A percentile compares a stretch with the other conserved stretches of the same genome.
Evolutionary conservation across 495 filamentous ascomycete genomes (phyloP).

Genomic region (Polyplosphaeria fusca): DNA sequence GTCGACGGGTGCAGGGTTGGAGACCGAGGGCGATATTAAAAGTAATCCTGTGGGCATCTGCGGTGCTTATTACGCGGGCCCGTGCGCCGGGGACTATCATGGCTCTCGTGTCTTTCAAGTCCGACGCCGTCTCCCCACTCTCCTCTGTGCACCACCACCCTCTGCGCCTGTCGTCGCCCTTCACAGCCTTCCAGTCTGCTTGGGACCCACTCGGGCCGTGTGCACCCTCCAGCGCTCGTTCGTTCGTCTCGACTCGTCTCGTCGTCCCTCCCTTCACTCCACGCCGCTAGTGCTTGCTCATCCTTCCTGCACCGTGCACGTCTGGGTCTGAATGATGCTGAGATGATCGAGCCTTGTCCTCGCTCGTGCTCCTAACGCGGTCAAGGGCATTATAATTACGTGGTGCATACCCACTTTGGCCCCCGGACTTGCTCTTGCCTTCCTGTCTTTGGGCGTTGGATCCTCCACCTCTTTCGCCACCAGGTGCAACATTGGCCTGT

Average conservation of each 20-base stretch:
- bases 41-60: slow-evolving; percentile 22
- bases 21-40: slow-evolving; percentile 25
- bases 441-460: neutral
- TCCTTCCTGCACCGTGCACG: slow-evolving; percentile 3
- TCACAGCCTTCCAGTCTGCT: slow-evolving; percentile 8
- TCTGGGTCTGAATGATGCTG: neutral
- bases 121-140: slow-evolving; percentile 10
- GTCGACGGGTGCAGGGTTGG: neutral
- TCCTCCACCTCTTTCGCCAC: neutral
- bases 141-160: neutral
- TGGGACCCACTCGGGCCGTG: slow-evolving; percentile 1
- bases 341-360: neutral
- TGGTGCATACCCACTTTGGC: slow-evolving; percentile 2
- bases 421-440: neutral
- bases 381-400: slow-evolving; percentile 7
- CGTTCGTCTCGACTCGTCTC: neutral
- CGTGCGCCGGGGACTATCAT: slow-evolving; percentile 29
- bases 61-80: slow-evolving; percentile 27
- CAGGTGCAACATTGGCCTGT: slow-evolving; percentile 5
- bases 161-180: neutral
- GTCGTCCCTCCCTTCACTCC: neutral
- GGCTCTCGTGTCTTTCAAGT: slow-evolving; percentile 20
- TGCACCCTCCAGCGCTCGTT: slow-evolving; percentile 5
- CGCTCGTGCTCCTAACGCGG: neutral
- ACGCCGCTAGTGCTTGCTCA: neutral